Evolutionary conservation across 805 yeast species (phyloP).

Genomic region (Kluyveromyces aestuarii): DNA sequence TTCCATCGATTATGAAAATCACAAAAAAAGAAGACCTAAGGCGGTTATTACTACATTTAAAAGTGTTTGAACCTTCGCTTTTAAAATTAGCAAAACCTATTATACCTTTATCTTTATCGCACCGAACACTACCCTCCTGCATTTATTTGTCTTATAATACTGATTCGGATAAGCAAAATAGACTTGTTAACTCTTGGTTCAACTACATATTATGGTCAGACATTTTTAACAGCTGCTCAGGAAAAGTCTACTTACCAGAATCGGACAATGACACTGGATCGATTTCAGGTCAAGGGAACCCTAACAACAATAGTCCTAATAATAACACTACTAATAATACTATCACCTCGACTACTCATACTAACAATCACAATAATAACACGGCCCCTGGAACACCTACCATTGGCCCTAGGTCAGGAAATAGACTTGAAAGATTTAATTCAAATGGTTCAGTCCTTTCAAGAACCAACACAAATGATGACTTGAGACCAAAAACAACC

Average conservation of each 20-base stretch:
- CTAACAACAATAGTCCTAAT: background rate
- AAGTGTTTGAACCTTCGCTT: background rate
- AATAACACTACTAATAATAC: background rate
- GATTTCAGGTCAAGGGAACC: background rate
- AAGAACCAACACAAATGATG: slow-evolving; percentile 22
- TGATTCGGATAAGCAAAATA: slow-evolving; percentile 1
- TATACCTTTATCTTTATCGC: background rate
- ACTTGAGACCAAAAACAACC: background rate
- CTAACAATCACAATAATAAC: background rate
- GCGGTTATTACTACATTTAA: background rate
- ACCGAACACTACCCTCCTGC: background rate
- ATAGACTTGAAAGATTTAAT: slow-evolving; percentile 20
- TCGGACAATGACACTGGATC: background rate
- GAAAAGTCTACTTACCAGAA: background rate
- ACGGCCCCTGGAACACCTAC: slow-evolving; percentile 3
- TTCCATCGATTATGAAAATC: slow-evolving; percentile 20
- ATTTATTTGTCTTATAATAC: background rate
- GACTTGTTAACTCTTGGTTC: slow-evolving; percentile 15
- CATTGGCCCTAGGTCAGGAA: slow-evolving; percentile 5
- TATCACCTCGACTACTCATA: background rate
- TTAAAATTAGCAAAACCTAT: background rate
- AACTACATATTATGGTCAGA: slow-evolving; percentile 22
- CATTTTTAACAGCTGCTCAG: slow-evolving; percentile 14
- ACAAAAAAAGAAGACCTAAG: slow-evolving; percentile 8
- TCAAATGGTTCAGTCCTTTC: slow-evolving; percentile 21